Conservation (phyloP, 805 yeast species). For the Nakazawaea ernobii region DNA sequence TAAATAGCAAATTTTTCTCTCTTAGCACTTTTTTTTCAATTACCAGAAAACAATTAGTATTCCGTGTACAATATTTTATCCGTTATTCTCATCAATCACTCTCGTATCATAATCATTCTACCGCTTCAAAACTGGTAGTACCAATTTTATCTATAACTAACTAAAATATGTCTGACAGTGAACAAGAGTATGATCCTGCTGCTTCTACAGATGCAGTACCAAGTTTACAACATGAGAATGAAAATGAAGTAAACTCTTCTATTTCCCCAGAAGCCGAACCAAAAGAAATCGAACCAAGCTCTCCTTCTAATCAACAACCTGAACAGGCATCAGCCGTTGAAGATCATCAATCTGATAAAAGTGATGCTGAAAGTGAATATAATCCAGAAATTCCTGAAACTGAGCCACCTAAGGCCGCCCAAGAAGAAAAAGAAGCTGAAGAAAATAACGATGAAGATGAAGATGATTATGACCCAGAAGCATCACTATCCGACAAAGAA, state of each 20-base stretch:
- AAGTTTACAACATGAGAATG: neutral
- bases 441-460: conserved; percentile 16
- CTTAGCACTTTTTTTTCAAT: too few relatives aligned
- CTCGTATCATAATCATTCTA: neutral
- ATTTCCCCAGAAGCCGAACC: neutral
- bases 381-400: conserved; percentile 6
- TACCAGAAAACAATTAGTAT: too few relatives aligned
- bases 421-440: neutral
- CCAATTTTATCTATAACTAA: neutral
- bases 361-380: conserved; percentile 7
- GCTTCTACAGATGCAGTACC: neutral
- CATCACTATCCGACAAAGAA: conserved; percentile 26
- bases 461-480: conserved; percentile 18
- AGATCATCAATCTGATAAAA: neutral
- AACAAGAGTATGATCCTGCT: conserved; percentile 10
- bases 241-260: neutral
- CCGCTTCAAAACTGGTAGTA: too few relatives aligned
- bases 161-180: conserved; percentile 10
- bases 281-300: neutral
- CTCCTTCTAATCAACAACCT: neutral
- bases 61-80: too few relatives aligned
- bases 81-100: neutral
- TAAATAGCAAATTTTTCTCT: neutral
- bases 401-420: conserved; percentile 3
- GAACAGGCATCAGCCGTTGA: neutral